phyloP scores from a whole-genome alignment of 257 asterid genomes.

The Datura wrightii region DNA sequence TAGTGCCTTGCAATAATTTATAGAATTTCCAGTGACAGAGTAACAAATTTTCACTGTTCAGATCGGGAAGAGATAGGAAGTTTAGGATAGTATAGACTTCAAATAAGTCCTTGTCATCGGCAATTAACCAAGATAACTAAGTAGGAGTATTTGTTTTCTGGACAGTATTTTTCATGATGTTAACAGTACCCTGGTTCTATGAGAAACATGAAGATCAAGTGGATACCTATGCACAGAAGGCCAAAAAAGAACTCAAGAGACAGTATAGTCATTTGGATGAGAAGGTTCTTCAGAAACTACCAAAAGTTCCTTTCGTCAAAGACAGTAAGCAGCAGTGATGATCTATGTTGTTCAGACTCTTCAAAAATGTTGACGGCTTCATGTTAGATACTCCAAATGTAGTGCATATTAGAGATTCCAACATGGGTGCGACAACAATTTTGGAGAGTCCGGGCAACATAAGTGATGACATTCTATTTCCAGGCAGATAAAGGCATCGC shows the following conservation, averaged over 20 bases:
- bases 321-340: constrained; percentile 64
- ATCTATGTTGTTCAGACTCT: too few relatives aligned
- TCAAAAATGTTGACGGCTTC: too few relatives aligned
- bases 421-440: too few relatives aligned
- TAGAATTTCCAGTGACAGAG: neutral
- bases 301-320: constrained; percentile 63
- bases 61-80: neutral
- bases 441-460: too few relatives aligned
- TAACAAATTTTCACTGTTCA: neutral
- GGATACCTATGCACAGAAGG: constrained; percentile 77
- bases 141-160: neutral
- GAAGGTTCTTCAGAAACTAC: constrained; percentile 84
- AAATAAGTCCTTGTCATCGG: neutral
- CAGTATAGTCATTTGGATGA: constrained; percentile 82
- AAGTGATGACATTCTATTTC: constrained; percentile 39
- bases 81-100: neutral
- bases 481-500: neutral
- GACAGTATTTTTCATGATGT: constrained; percentile 62
- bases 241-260: constrained; percentile 70
- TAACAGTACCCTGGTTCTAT: constrained; percentile 82
- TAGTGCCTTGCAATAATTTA: neutral
- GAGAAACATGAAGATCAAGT: constrained; percentile 89
- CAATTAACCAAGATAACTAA: neutral
- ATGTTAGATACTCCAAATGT: too few relatives aligned
- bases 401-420: too few relatives aligned